Evolutionary conservation across 768 basidiomycete species (phyloP).

Genomic region (Crassisporium funariophilum): DNA sequence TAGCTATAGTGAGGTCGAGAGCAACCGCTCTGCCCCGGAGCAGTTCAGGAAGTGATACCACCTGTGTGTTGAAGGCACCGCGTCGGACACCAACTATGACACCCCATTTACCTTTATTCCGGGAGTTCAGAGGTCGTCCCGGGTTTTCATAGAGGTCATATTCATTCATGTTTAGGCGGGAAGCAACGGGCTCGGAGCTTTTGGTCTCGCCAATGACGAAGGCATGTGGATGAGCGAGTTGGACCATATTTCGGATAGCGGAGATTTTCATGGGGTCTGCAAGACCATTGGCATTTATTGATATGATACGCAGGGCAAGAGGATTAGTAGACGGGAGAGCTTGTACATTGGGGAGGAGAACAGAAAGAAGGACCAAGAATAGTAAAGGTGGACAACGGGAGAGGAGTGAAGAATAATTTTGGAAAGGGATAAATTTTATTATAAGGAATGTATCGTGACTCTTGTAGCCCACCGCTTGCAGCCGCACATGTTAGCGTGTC

Average conservation of each 20-base stretch:
- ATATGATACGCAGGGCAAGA: no score
- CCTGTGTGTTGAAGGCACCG: conserved; percentile 8
- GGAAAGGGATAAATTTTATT: no score
- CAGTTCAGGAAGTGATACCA: conserved; percentile 2
- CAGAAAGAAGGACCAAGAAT: no score
- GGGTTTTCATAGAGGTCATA: conserved; percentile 15
- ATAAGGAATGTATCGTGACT: no score
- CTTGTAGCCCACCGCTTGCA: no score
- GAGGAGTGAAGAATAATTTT: no score
- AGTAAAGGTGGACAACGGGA: no score
- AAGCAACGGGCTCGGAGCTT: conserved; percentile 6
- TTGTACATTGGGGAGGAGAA: no score
- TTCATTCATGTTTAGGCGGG: conserved; percentile 1
- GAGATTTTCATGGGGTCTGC: conserved; percentile 8
- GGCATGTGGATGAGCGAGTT: conserved; percentile 5
- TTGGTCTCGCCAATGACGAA: conserved; percentile 20
- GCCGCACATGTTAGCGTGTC: no score
- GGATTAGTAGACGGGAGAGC: no score
- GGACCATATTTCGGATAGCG: conserved; percentile 8
- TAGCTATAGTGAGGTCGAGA: conserved; percentile 22
- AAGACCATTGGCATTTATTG: no score
- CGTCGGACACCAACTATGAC: conserved; percentile 14
- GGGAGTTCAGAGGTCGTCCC: conserved; percentile 4
- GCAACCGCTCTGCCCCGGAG: conserved; percentile 22
- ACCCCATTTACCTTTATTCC: conserved; percentile 16